phyloP scores from a whole-genome alignment of 345 rosid species.

The Clausena lansium region DNA sequence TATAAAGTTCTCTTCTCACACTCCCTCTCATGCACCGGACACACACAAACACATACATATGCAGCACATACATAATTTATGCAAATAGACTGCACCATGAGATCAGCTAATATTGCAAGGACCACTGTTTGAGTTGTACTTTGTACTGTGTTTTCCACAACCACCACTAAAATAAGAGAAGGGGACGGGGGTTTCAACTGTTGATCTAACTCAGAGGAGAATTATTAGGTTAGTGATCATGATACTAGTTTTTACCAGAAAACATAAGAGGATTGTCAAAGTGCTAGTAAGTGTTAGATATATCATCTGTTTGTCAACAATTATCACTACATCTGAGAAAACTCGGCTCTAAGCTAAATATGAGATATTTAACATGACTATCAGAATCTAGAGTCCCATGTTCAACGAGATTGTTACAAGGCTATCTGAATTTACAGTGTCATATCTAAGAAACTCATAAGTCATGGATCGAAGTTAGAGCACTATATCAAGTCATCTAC shows the following conservation, averaged over 20 bases:
- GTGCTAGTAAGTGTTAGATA: not conserved
- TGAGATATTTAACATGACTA: not conserved
- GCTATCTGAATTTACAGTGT: not conserved
- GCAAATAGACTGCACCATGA: too few relatives aligned
- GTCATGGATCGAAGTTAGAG: not conserved
- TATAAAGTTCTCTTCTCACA: too few relatives aligned
- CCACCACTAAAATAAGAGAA: too few relatives aligned
- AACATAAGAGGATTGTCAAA: not conserved
- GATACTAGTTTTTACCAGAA: not conserved
- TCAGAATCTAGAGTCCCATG: not conserved
- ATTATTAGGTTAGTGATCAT: not conserved
- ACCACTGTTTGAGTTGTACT: too few relatives aligned
- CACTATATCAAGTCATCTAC: conserved; percentile 1
- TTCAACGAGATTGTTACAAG: too few relatives aligned
- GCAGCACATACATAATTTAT: too few relatives aligned
- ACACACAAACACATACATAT: too few relatives aligned
- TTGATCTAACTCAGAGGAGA: not conserved
- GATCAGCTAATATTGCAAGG: too few relatives aligned
- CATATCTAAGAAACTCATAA: not conserved
- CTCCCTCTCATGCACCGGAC: too few relatives aligned
- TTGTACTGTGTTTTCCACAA: too few relatives aligned
- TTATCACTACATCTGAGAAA: not conserved
- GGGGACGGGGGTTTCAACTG: not conserved
- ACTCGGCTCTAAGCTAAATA: not conserved
- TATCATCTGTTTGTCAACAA: not conserved